Conservation (phyloP, 1,284 basidiomycete genomes). For the Limonomyces culmigenus region DNA sequence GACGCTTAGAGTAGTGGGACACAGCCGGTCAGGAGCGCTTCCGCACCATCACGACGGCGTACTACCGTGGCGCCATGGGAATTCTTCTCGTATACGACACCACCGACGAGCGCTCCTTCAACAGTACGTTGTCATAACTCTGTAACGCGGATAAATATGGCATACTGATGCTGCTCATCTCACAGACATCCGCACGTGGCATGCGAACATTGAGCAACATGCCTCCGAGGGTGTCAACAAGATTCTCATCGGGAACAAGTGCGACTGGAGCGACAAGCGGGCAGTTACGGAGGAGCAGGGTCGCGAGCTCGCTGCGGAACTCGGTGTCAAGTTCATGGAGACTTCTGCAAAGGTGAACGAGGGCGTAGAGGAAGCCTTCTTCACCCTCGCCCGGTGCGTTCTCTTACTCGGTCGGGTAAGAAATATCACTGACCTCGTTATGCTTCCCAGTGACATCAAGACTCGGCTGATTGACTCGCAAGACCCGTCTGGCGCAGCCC, state of each 20-base stretch:
- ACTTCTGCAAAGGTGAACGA: slow-evolving; percentile 97
- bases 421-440: not conserved
- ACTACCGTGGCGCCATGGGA: slow-evolving; percentile 99
- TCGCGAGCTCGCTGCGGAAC: slow-evolving; percentile 67
- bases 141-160: slow-evolving; percentile 2
- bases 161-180: not conserved
- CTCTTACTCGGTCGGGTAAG: not conserved
- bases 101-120: slow-evolving; percentile 95
- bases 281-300: slow-evolving; percentile 80
- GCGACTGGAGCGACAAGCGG: slow-evolving; percentile 96
- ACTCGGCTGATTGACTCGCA: slow-evolving; percentile 91
- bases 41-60: slow-evolving; percentile 98
- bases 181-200: slow-evolving; percentile 96
- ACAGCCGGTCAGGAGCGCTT: slow-evolving; percentile 99
- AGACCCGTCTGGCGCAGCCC: slow-evolving; percentile 32
- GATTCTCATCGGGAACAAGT: slow-evolving; percentile 98
- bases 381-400: slow-evolving; percentile 81
- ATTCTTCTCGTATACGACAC: slow-evolving; percentile 98
- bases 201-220: slow-evolving; percentile 96
- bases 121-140: slow-evolving; percentile 48
- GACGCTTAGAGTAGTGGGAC: slow-evolving; percentile 70
- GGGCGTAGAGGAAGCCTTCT: slow-evolving; percentile 98
- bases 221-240: slow-evolving; percentile 98
- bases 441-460: slow-evolving; percentile 73
- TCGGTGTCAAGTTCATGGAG: slow-evolving; percentile 94